Base-by-base conservation (phyloP, 176 grass and related monocot species). In the Eragrostis curvula region DNA sequence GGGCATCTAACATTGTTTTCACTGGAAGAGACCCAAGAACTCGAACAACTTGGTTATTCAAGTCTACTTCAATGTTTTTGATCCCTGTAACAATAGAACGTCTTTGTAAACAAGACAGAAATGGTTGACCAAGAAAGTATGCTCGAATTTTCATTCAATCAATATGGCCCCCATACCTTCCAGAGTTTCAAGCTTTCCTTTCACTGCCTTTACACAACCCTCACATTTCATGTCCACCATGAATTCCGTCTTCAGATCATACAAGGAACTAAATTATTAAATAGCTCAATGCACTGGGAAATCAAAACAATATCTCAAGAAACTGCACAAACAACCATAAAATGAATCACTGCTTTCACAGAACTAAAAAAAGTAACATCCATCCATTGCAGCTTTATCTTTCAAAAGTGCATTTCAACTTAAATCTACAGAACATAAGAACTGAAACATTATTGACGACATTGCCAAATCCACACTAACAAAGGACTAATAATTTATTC, bases 201-300 rank as follows among this genome's bases (percentile, higher is more conserved):
- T 96, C 71, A 90, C 91, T 68, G 93, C 79, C 50, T 91, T 91
- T 50, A 92, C 93, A 62, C 96, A 99, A 44, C 87, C 96, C 58
- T 99, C 93, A 64, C 96, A 96, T 88, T 91, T 94, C 96, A 96
- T 99, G 52, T 99, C 88, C 82, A 99, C 96, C 96, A 99, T 96
- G 85, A 99, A 94, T 88, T 99, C 93, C 5, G 93, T 94, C 96
- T 99, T 69, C 70, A 88, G 50, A 85, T 5, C 62, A 90, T 60
- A 86, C 10, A 75, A 84, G 11, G 64, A 58, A 77, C n/a, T 13
- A 71, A 17, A 60, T 73, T 74, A 79, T 52, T 76, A 66, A 68
- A 64, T 24, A 61, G 65, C 5, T 60, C 5, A 10, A 74, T 65
- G 21, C 41, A 78, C 15, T 71, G 71, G 53, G 14, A 83, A 75